phyloP scores from a whole-genome alignment of 2,329 filamentous ascomycete genomes.

The Talaromyces sp. region DNA sequence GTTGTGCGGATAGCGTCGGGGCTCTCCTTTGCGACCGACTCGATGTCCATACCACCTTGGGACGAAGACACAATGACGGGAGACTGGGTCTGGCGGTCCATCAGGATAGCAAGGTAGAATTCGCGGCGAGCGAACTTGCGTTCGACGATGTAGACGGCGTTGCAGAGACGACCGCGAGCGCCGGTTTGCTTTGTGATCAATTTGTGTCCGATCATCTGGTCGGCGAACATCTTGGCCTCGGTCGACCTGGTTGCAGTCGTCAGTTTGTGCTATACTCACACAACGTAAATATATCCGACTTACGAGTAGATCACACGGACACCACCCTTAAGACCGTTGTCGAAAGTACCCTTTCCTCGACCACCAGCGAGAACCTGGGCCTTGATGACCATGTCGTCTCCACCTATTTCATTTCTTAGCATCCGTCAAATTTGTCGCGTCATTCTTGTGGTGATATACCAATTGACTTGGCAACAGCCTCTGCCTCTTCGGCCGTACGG shows the following conservation, averaged over 20 bases:
- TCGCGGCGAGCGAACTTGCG: slow-evolving; percentile 98
- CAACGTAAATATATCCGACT: slow-evolving; percentile 18
- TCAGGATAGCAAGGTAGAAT: slow-evolving; percentile 97
- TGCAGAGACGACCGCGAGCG: slow-evolving; percentile 87
- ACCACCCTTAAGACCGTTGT: slow-evolving; percentile 98
- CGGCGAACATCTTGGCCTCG: slow-evolving; percentile 91
- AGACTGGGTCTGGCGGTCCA: slow-evolving; percentile 87
- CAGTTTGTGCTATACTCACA: neutral
- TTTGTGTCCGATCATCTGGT: slow-evolving; percentile 99
- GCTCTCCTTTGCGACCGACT: slow-evolving; percentile 95
- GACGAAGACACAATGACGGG: slow-evolving; percentile 97
- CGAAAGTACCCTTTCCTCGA: slow-evolving; percentile 94
- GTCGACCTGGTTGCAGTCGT: slow-evolving; percentile 55
- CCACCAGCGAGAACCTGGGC: slow-evolving; percentile 97
- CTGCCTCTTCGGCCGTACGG: slow-evolving; percentile 76
- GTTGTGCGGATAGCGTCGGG: slow-evolving; percentile 94
- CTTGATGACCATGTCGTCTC: slow-evolving; percentile 98
- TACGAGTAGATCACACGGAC: slow-evolving; percentile 97
- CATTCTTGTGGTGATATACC: slow-evolving; percentile 44
- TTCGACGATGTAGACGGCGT: slow-evolving; percentile 97
- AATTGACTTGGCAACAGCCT: slow-evolving; percentile 83
- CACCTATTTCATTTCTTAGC: slow-evolving; percentile 40
- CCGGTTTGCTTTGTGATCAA: slow-evolving; percentile 99
- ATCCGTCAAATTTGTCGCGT: neutral
- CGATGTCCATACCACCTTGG: slow-evolving; percentile 98